phyloP scores from a whole-genome alignment of 495 filamentous ascomycete genomes.

The Podospora australis region DNA sequence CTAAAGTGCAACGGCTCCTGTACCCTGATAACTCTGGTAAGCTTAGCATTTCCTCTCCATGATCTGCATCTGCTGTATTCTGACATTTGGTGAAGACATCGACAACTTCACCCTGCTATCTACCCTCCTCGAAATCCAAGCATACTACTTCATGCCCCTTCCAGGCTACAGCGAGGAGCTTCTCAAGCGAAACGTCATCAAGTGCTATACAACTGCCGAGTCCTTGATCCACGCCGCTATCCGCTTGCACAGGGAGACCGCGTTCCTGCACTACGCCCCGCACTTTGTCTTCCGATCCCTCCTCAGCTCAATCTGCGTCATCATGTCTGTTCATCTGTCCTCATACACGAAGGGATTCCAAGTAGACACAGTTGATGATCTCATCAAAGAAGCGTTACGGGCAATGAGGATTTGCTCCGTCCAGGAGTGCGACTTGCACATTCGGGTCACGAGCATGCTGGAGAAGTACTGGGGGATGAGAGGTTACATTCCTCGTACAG shows the following conservation, averaged over 20 bases:
- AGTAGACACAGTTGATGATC: conserved; percentile 12
- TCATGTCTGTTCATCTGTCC: conserved; percentile 35
- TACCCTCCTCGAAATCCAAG: conserved; percentile 38
- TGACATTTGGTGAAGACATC: conserved; percentile 22
- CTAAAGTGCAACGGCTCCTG: conserved; percentile 31
- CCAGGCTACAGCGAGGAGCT: conserved; percentile 27
- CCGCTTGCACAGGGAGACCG: conserved; percentile 23
- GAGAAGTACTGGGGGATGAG: conserved; percentile 29
- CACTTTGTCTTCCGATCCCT: conserved; percentile 37
- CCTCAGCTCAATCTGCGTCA: conserved; percentile 28
- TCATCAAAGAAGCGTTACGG: conserved; percentile 18
- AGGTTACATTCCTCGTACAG: conserved; percentile 12
- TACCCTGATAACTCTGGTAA: conserved; percentile 37
- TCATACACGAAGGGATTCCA: conserved; percentile 23
- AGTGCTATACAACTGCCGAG: conserved; percentile 35
- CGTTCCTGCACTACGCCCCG: conserved; percentile 34
- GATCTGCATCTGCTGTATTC: not conserved
- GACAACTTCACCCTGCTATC: conserved; percentile 36
- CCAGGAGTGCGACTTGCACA: conserved; percentile 28
- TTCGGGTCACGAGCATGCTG: conserved; percentile 29
- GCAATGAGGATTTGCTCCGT: conserved; percentile 20
- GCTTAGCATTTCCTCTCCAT: not conserved
- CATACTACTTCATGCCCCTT: conserved; percentile 40
- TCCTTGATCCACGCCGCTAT: conserved; percentile 26
- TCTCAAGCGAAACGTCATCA: conserved; percentile 36